Base-by-base conservation (phyloP, 208 protist genomes). In the Phytomonas sp. region DNA sequence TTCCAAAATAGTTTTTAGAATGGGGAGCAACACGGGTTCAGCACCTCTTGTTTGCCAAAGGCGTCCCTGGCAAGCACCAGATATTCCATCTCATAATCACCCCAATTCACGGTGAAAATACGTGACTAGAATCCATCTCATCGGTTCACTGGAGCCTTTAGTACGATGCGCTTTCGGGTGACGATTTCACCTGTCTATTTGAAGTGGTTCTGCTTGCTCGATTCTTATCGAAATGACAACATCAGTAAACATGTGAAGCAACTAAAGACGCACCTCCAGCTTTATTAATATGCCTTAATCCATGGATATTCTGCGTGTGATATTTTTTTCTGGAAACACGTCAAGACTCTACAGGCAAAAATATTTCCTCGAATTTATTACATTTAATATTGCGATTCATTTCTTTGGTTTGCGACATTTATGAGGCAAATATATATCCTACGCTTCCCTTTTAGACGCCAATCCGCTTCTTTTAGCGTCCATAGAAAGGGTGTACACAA, bases 381-480 rank as follows among this genome's bases (percentile, higher is more conserved):
- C 36, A 23, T 26, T 65, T 6, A 65, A 65, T 60, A 53, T 65
- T 65, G 4, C 36, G 23, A 23, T 65, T 51, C 23, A 26, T 51
- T 65, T 0, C 23, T 65, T 51, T 7, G 33, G 23, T 26, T 65
- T 26, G 4, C 2, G 9, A 23, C 36, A 0, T 65, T 4, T 51
- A 33, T 60, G 20, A 60, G 6, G 61, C 61, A 53, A 37, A 65
- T 61, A 65, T 64, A 23, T 26, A 53, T 23, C 37, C n/a, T 17
- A 65, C 23, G 1, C 26, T 13, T 65, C 6, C 26, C 33, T 46
- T 26, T 65, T 59, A 60, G 61, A 26, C 61, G 3, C 17, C 13
- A 60, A 60, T 59, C 20, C 37, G 23, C 37, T 37, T 65, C 37
- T 65, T 65, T 23, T 65, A 60, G 36, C 20, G 20, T 51, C 61